Conservation (phyloP, 768 basidiomycete species). For the Hydnomerulius pinastri region DNA sequence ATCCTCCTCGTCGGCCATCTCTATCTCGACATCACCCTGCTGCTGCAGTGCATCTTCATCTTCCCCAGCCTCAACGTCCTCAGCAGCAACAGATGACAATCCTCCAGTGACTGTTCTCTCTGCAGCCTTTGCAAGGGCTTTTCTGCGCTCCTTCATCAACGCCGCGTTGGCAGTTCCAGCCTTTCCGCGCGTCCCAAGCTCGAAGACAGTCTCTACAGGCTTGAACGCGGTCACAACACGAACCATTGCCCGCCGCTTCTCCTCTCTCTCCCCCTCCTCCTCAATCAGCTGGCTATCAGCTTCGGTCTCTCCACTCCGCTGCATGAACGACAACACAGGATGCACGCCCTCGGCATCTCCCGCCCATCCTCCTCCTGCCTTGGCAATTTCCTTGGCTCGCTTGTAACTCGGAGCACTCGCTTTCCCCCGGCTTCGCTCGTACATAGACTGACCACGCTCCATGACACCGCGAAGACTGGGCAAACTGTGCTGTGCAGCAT, state of each 20-base stretch:
- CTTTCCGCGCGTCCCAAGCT: conserved; percentile 76
- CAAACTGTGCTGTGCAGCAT: conserved; percentile 64
- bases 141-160: conserved; percentile 88
- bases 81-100: conserved; percentile 31
- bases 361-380: conserved; percentile 66
- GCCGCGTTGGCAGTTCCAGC: conserved; percentile 55
- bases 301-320: conserved; percentile 37
- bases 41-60: conserved; percentile 31
- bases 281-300: conserved; percentile 22
- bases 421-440: conserved; percentile 90
- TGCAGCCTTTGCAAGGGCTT: conserved; percentile 68
- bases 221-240: conserved; percentile 78
- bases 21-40: conserved; percentile 38
- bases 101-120: conserved; percentile 42
- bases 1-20: conserved; percentile 80
- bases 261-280: conserved; percentile 38
- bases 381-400: conserved; percentile 85
- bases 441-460: conserved; percentile 88
- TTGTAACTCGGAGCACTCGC: conserved; percentile 84
- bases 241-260: conserved; percentile 65
- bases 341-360: conserved; percentile 63
- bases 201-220: conserved; percentile 89
- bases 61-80: conserved; percentile 35
- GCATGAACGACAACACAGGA: conserved; percentile 56
- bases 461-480: conserved; percentile 76